Percentiles rank a stretch among this genome's conserved stretches.
These are phyloP conservation scores for Asterophora parasitica DNA, from an alignment of 768 basidiomycete genomes.

Conservation along the genomic window DNA sequence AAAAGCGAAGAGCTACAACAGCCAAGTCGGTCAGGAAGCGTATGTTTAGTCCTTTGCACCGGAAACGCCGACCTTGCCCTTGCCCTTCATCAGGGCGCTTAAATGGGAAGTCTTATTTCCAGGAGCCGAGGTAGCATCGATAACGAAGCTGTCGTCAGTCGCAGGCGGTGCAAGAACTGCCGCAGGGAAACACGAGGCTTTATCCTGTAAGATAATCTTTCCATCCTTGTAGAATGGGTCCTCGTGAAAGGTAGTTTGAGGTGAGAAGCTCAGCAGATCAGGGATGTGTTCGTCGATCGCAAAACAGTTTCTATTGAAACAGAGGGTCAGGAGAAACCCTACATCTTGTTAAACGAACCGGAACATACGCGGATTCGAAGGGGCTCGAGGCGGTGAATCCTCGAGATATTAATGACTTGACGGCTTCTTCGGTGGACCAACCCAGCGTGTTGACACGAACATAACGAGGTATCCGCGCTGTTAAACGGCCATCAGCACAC, in stretches of 20 bases:
- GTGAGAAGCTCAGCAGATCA: slow-evolving; percentile 75
- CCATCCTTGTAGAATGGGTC: slow-evolving; percentile 72
- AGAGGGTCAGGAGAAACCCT: slow-evolving; percentile 9
- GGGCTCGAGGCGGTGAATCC: slow-evolving; percentile 55
- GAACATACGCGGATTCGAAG: slow-evolving; percentile 45
- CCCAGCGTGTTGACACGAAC: slow-evolving; percentile 74
- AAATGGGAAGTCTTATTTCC: slow-evolving; percentile 98
- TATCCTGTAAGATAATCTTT: slow-evolving; percentile 91
- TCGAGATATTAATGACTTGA: slow-evolving; percentile 46
- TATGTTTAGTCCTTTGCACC: neutral
- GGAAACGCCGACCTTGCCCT: slow-evolving; percentile 59
- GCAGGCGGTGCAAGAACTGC: slow-evolving; percentile 74
- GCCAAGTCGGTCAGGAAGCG: neutral
- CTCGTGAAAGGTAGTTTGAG: slow-evolving; percentile 59
- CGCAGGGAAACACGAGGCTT: slow-evolving; percentile 96
- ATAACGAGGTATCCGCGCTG: slow-evolving; percentile 78
- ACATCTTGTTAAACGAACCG: slow-evolving; percentile 4
- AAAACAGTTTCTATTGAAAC: slow-evolving; percentile 50
- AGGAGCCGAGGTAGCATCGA: slow-evolving; percentile 95
- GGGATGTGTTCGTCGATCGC: slow-evolving; percentile 75
- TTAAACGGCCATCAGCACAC: slow-evolving; percentile 9
- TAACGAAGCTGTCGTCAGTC: slow-evolving; percentile 50
- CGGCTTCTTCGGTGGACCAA: slow-evolving; percentile 64
- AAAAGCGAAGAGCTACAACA: slow-evolving; percentile 71
- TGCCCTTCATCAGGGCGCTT: slow-evolving; percentile 79